These are phyloP conservation scores for Diaporthe citrichinensis DNA, from an alignment of 2,329 filamentous ascomycete genomes.

Conservation along the genomic window DNA sequence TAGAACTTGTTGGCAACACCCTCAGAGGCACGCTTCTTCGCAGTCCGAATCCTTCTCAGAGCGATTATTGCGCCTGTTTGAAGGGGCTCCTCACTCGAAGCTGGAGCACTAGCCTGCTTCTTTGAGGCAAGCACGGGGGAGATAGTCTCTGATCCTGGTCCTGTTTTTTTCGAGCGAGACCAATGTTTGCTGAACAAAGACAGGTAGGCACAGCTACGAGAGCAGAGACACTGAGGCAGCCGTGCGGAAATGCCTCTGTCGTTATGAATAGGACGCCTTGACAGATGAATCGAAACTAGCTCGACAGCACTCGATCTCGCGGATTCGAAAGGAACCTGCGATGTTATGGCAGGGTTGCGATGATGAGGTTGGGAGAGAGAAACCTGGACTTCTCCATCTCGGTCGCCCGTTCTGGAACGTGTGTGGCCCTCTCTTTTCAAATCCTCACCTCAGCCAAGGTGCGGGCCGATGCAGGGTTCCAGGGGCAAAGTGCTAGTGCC, in stretches of 20 bases:
- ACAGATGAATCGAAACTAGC: neutral
- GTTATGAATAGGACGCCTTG: too few species aligned
- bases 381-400: constrained; percentile 5
- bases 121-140: neutral
- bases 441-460: neutral
- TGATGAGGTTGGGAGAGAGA: neutral
- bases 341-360: neutral
- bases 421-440: neutral
- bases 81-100: neutral
- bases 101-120: too few species aligned
- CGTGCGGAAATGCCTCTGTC: neutral
- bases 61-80: neutral
- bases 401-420: neutral
- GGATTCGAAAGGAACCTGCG: neutral
- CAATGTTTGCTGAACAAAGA: neutral
- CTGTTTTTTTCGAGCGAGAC: neutral
- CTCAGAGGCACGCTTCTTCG: neutral
- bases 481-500: constrained; percentile 18
- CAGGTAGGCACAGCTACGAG: neutral
- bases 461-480: constrained; percentile 9
- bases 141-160: too few species aligned
- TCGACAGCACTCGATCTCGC: neutral
- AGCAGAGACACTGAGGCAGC: neutral
- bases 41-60: neutral
- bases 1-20: neutral